Evolutionary conservation across 2,329 filamentous ascomycete species (phyloP).

Genomic region (Orbilia javanica): DNA sequence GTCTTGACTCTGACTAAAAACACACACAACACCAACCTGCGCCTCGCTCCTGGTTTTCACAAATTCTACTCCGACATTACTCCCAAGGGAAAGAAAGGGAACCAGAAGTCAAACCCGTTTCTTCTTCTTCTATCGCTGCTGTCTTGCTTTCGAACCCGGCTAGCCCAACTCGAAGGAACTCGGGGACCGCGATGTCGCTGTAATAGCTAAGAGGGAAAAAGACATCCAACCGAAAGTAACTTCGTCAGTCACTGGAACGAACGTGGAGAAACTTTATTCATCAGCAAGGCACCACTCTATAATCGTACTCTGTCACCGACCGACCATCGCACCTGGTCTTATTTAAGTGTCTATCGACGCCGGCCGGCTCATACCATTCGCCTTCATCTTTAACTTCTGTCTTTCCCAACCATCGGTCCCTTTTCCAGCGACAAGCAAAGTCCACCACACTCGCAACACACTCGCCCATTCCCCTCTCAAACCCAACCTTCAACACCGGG

Average conservation of each 20-base stretch:
- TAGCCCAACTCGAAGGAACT: slow-evolving; percentile 46
- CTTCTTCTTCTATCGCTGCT: slow-evolving; percentile 39
- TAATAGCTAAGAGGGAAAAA: slow-evolving; percentile 42
- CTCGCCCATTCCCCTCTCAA: slow-evolving; percentile 20
- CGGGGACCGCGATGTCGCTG: slow-evolving; percentile 48
- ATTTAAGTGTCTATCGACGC: slow-evolving; percentile 20
- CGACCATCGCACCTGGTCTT: slow-evolving; percentile 10
- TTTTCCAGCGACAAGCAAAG: background rate
- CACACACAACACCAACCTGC: slow-evolving; percentile 17
- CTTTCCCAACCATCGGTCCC: background rate
- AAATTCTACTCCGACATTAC: slow-evolving; percentile 24
- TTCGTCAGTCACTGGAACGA: slow-evolving; percentile 37
- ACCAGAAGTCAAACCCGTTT: background rate
- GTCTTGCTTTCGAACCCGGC: slow-evolving; percentile 60
- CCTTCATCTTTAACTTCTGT: slow-evolving; percentile 5
- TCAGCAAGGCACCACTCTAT: slow-evolving; percentile 28
- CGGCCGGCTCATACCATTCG: background rate
- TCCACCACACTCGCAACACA: slow-evolving; percentile 42
- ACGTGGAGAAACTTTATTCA: slow-evolving; percentile 26
- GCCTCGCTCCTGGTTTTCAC: slow-evolving; percentile 36
- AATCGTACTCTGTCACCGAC: slow-evolving; percentile 20
- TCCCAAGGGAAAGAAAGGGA: slow-evolving; percentile 34
- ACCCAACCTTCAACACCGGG: background rate
- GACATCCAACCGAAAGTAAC: slow-evolving; percentile 35
- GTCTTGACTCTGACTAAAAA: background rate